Evolutionary conservation across 2,329 filamentous ascomycete genomes (phyloP), one percentile per base, ranked within the genome.

Genomic region (Fusarium gaditjirri): DNA sequence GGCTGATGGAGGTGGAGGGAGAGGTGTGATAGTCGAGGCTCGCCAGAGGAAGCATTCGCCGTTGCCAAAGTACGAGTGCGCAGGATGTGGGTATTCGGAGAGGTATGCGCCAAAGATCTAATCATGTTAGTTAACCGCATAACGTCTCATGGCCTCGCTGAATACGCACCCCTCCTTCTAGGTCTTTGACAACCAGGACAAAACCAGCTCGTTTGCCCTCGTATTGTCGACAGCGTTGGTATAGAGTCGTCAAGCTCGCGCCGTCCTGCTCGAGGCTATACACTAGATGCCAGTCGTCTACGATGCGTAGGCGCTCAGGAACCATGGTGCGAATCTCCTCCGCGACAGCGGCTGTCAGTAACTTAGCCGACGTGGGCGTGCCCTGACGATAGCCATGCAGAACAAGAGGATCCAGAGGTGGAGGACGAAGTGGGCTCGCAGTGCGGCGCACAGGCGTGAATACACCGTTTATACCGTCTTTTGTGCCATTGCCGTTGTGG

Each of bases 201-300:
- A 97, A 99, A 10, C 95, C 95, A 23, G 93, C 94, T 64, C 95
- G 90, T 68, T 89, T 85, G 17, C 90, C 87, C 49, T 88, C 84
- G 77, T 91, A 92, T 21, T 87, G 84, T 49, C 91, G 90, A 77
- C 92, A 94, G 74, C 92, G 91, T 75, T 94, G 88, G 79, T 98
- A 99, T 35, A 99, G 84, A 1, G 96, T 98, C 14, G 89, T 88
- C 39, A 99, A 83, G 71, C 94, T 96, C 56, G 95, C 94, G 17
- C 96, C 96, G 81, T 99, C 91, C 81, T 97, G 93, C 77, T 97
- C 95, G 39, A 99, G 86, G 73, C 94, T 97, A 83, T 98, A 99
- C 41, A 92, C 88, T 55, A 98, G 84, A 59, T 87, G 88, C 96
- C 96, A 99, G 68, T 92, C 90, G 75, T 98, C 95, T 67, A 92